Evolutionary conservation across 2,329 filamentous ascomycete genomes (phyloP).

Genomic region (Rhynchosporium graminicola): DNA sequence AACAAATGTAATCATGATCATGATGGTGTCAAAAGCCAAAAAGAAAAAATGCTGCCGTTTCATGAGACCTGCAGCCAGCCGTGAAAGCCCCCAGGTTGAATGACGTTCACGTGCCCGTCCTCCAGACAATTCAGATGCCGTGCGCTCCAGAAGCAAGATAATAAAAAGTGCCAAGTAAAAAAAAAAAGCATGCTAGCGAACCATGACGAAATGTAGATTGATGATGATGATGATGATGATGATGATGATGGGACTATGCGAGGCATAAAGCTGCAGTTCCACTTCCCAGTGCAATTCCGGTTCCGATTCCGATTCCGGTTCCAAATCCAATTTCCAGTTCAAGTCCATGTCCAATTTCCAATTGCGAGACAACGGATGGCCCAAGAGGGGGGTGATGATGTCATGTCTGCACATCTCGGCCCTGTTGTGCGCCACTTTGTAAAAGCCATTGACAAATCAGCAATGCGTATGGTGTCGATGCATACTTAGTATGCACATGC

Average conservation of each 20-base stretch:
- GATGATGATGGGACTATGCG: conserved; percentile 1
- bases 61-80: background rate
- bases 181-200: background rate
- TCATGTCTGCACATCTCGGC: background rate
- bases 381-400: background rate
- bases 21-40: background rate
- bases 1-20: conserved; percentile 1
- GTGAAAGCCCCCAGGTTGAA: background rate
- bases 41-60: background rate
- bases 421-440: background rate
- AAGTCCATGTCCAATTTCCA: background rate
- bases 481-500: too few relatives aligned
- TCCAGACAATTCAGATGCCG: conserved; percentile 1
- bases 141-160: background rate
- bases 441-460: conserved; percentile 15
- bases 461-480: background rate
- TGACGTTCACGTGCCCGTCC: conserved; percentile 8
- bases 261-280: conserved; percentile 2
- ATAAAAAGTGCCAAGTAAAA: background rate
- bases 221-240: too few relatives aligned
- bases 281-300: background rate
- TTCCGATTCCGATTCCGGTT: background rate
- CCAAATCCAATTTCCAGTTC: too few relatives aligned
- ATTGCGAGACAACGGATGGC: background rate
- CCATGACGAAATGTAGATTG: background rate